Evolutionary conservation across 2,329 filamentous ascomycete genomes (phyloP), one percentile per base, ranked within the genome.

Genomic region (Colletotrichum sp.): DNA sequence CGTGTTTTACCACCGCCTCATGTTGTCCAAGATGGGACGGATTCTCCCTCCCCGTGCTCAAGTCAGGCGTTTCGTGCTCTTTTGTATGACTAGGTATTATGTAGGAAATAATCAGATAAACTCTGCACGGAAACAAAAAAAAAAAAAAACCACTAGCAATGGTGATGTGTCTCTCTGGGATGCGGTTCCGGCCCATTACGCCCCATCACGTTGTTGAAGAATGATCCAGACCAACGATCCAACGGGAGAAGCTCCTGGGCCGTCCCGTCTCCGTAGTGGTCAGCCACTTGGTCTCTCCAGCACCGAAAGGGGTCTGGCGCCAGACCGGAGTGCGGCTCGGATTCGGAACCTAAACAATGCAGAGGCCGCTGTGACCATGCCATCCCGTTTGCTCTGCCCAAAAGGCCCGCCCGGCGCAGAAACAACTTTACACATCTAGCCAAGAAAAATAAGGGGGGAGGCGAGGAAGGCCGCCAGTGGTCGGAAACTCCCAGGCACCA

Each of bases 1-100:
- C 38, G 36, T 73, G 73, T 73, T 75, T 75, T 73, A 69, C 43
- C 16, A 69, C 43, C 69, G 48, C 73, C 64, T 75, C 64, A 55
- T 38, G 73, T 38, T 64, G 24, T 16, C 12, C 16, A 28, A 73
- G 34, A 36, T 73, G 58, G 58, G 70, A 69, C 24, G 43, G 32
- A 28, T 64, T 36, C 2, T 26, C 16, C 30, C 55, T 30, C 13
- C 13, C 36, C 8, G 16, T 28, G 30, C 13, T 15, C 32, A 28
- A 58, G 16, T n/a, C 30, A 34, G 66, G 52, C 24, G 52, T 60
- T 68, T 58, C 21, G 15, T 12, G 21, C 15, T 36, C 18, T 55
- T 60, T 32, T 64, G 61, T 64, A 64, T 21, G 3, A 21, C 43
- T 48, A 18, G 61, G 30, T 64, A n/a, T 26, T 16, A 38, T 24